phyloP scores from a whole-genome alignment of 495 filamentous ascomycete species.

The Trypethelium eluteriae region DNA sequence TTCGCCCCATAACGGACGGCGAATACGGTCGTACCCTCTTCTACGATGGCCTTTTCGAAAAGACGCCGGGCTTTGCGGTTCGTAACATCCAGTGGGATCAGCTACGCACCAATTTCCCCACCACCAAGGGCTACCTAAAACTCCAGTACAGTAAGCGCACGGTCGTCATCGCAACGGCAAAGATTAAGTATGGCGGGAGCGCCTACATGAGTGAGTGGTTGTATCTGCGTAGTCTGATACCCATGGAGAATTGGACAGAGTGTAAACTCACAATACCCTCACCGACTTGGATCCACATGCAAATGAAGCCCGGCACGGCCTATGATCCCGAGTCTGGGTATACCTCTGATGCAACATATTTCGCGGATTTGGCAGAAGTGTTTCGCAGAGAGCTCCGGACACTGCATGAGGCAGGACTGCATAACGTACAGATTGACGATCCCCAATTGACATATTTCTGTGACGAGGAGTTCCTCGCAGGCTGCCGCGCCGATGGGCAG shows the following conservation, averaged over 20 bases:
- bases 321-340: constrained; percentile 31
- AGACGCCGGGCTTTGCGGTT: constrained; percentile 58
- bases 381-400: constrained; percentile 34
- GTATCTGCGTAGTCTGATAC: constrained; percentile 45
- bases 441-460: constrained; percentile 38
- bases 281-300: constrained; percentile 61
- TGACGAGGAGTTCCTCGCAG: constrained; percentile 33
- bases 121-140: constrained; percentile 25
- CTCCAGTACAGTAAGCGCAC: constrained; percentile 23
- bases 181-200: constrained; percentile 30
- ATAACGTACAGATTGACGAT: constrained; percentile 37
- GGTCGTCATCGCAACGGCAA: constrained; percentile 57
- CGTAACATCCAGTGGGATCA: constrained; percentile 62
- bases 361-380: constrained; percentile 33
- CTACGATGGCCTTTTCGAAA: constrained; percentile 67
- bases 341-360: constrained; percentile 28
- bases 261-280: constrained; percentile 59
- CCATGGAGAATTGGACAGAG: constrained; percentile 42
- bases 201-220: constrained; percentile 54
- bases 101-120: constrained; percentile 19
- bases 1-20: constrained; percentile 64
- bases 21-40: constrained; percentile 53
- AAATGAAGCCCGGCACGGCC: constrained; percentile 50
- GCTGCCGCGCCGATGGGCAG: constrained; percentile 29
- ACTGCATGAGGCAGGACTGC: constrained; percentile 32